These are phyloP conservation scores for Nemania diffusa DNA, from an alignment of 2,329 filamentous ascomycete genomes.

Conservation along the genomic window DNA sequence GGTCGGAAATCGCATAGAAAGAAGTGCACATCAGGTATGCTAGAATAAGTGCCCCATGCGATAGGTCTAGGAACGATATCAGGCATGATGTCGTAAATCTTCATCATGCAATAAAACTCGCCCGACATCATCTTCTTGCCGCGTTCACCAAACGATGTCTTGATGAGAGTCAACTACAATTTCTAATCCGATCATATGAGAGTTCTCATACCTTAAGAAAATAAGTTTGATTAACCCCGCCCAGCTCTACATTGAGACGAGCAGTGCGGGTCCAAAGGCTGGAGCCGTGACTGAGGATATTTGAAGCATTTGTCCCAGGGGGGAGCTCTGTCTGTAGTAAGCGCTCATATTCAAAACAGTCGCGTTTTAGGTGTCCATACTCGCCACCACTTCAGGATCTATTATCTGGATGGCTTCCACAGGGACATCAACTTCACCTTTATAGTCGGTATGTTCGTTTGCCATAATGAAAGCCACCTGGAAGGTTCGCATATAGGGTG, in stretches of 20 bases:
- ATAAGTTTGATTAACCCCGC: not conserved
- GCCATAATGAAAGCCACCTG: not conserved
- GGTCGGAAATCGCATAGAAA: not conserved
- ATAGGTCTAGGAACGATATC: not conserved
- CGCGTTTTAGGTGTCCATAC: not conserved
- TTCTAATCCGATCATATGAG: not conserved
- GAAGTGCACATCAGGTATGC: not conserved
- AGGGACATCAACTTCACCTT: not conserved
- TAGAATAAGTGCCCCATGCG: not conserved
- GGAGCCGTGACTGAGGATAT: not conserved
- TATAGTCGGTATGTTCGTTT: not conserved
- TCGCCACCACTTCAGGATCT: not conserved
- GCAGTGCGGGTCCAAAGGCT: constrained; percentile 1
- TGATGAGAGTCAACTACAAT: not conserved
- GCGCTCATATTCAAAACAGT: not conserved
- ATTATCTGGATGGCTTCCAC: not conserved
- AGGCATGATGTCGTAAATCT: not conserved
- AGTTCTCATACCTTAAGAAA: not conserved
- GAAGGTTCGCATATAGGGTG: not conserved
- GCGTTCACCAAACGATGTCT: not conserved
- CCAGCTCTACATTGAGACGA: not conserved
- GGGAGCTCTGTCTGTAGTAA: not conserved
- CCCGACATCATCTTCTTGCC: not conserved
- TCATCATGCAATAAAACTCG: not conserved
- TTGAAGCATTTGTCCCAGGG: not conserved